Evolutionary conservation across 208 protist genomes (phyloP).

Genomic region (Angomonas ambiguus): DNA sequence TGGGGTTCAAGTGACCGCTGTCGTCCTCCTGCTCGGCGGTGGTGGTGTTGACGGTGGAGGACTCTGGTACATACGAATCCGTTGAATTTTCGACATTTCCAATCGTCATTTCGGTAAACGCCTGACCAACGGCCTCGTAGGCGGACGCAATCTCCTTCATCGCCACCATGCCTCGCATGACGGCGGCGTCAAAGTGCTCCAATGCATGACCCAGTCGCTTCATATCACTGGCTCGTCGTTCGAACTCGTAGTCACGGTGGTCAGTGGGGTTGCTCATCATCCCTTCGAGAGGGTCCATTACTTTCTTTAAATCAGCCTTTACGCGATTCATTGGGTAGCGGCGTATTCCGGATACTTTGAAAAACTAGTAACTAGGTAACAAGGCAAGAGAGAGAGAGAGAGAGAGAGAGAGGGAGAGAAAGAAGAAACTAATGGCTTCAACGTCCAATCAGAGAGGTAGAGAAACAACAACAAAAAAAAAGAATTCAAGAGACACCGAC

Average conservation of each 20-base stretch:
- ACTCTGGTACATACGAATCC: background rate
- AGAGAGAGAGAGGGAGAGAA: constrained; percentile 5
- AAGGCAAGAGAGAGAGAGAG: background rate
- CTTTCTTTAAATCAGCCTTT: constrained; percentile 19
- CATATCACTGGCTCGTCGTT: constrained; percentile 38
- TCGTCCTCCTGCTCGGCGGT: background rate
- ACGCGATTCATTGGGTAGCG: background rate
- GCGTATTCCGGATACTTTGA: background rate
- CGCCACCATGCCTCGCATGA: constrained; percentile 49
- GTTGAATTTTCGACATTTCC: background rate
- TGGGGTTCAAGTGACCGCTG: background rate
- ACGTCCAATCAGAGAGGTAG: constrained; percentile 4
- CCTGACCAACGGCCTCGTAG: constrained; percentile 50
- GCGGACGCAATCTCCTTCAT: constrained; percentile 67
- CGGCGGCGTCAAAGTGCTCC: constrained; percentile 42
- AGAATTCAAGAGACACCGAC: no score
- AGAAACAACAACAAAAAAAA: constrained; percentile 8
- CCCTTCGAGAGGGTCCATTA: constrained; percentile 1
- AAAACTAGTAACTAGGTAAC: background rate
- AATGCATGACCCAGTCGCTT: constrained; percentile 35
- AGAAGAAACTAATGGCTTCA: background rate
- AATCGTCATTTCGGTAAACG: constrained; percentile 51
- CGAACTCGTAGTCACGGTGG: constrained; percentile 54
- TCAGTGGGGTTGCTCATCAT: constrained; percentile 21
- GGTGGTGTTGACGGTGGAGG: background rate